phyloP scores from a whole-genome alignment of 805 yeast species.

The Barnettozyma wickerhamii region DNA sequence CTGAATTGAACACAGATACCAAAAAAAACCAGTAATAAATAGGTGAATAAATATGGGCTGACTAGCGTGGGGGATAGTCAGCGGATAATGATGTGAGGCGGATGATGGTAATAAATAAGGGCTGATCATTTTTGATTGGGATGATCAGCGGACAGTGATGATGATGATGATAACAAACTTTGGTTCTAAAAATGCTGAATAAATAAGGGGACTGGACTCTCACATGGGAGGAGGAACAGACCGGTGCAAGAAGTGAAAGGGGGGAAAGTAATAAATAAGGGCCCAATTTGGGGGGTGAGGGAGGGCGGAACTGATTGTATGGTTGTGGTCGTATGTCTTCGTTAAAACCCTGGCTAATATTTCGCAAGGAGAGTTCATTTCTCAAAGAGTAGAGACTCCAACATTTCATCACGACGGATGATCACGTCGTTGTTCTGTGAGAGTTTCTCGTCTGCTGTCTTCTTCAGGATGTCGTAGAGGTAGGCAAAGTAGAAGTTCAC shows the following conservation, averaged over 20 bases:
- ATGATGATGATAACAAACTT: not conserved
- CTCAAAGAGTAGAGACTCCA: slow-evolving; percentile 7
- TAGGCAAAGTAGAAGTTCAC: slow-evolving; percentile 11
- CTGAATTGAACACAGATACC: not conserved
- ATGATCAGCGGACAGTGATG: not conserved
- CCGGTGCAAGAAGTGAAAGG: not conserved
- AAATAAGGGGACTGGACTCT: not conserved
- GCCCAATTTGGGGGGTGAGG: not conserved
- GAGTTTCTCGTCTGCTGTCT: slow-evolving; percentile 8
- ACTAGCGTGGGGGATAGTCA: not conserved
- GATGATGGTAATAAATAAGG: slow-evolving; percentile 3
- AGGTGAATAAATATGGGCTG: not conserved
- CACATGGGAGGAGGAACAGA: not conserved
- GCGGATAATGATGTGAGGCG: not conserved
- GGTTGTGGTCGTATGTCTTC: too few relatives aligned
- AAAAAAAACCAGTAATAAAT: slow-evolving; percentile 1
- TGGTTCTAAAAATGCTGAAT: not conserved
- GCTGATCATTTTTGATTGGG: not conserved
- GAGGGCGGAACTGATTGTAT: not conserved
- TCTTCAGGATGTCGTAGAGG: slow-evolving; percentile 9
- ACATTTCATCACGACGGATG: slow-evolving; percentile 9
- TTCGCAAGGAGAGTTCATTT: too few relatives aligned
- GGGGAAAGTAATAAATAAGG: slow-evolving; percentile 2
- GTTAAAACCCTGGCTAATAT: too few relatives aligned
- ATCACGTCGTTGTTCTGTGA: slow-evolving; percentile 4